Percentiles rank a stretch among this genome's conserved stretches.
These are phyloP conservation scores for Phytophthora sojae DNA, from an alignment of 352 stramenopile genomes.

Conservation along the genomic window DNA sequence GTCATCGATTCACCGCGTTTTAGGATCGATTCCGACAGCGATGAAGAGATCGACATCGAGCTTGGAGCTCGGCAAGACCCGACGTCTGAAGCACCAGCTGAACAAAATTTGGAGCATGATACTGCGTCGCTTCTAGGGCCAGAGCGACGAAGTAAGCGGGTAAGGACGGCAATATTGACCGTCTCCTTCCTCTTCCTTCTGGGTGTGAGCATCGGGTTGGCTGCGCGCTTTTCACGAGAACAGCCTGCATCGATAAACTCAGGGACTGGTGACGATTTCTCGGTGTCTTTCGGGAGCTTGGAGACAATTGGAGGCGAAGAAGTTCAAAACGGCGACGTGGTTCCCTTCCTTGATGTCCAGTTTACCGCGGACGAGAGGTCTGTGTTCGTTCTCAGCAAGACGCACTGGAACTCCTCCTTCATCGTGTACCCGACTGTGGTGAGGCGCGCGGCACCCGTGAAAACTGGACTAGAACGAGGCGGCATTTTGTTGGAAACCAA, in stretches of 20 bases:
- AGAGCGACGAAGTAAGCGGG: slow-evolving; percentile 18
- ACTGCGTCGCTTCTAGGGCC: slow-evolving; percentile 23
- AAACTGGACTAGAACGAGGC: slow-evolving; percentile 53
- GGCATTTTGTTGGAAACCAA: slow-evolving; percentile 65
- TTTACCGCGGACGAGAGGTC: slow-evolving; percentile 36
- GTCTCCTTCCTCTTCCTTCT: slow-evolving; percentile 35
- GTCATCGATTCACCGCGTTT: slow-evolving; percentile 30
- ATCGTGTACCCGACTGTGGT: slow-evolving; percentile 77
- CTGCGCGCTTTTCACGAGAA: slow-evolving; percentile 27
- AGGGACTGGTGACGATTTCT: slow-evolving; percentile 15
- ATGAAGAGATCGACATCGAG: slow-evolving; percentile 46
- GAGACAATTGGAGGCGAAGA: slow-evolving; percentile 36
- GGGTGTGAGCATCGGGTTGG: slow-evolving; percentile 36
- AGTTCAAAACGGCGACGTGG: slow-evolving; percentile 17
- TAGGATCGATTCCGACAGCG: slow-evolving; percentile 28
- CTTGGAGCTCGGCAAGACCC: slow-evolving; percentile 18
- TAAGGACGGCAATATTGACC: slow-evolving; percentile 16
- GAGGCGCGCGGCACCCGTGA: slow-evolving; percentile 56
- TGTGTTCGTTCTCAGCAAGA: slow-evolving; percentile 65
- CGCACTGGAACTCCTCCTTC: slow-evolving; percentile 69
- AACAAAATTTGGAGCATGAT: slow-evolving; percentile 22
- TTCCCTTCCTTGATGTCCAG: slow-evolving; percentile 55
- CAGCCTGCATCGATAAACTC: slow-evolving; percentile 1
- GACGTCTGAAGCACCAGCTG: slow-evolving; percentile 7
- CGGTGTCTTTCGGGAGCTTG: slow-evolving; percentile 27